These are phyloP conservation scores for Leishmania amazonensis DNA, from an alignment of 208 protist species.

Conservation along the genomic window DNA sequence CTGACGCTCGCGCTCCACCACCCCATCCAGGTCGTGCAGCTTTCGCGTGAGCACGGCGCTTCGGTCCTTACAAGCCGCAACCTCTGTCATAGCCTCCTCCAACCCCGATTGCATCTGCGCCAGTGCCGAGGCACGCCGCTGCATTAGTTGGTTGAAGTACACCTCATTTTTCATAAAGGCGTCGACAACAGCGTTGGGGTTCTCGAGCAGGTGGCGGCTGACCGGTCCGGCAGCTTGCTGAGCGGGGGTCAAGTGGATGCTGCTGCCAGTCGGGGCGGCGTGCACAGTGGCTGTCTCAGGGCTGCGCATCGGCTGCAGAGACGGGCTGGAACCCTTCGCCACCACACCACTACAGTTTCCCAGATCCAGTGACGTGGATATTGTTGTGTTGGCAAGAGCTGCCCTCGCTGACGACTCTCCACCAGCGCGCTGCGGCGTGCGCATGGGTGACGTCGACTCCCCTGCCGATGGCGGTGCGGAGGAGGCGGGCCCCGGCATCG, in stretches of 20 bases:
- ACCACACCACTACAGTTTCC: conserved; percentile 4
- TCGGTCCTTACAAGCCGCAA: conserved; percentile 71
- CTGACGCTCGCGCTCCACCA: conserved; percentile 64
- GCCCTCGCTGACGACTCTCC: neutral
- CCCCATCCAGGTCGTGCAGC: conserved; percentile 66
- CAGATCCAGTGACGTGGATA: conserved; percentile 17
- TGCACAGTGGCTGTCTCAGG: neutral
- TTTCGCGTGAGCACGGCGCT: conserved; percentile 57
- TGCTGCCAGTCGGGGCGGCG: neutral
- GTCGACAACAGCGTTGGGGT: conserved; percentile 64
- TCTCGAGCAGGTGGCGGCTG: conserved; percentile 41
- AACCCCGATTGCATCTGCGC: conserved; percentile 56
- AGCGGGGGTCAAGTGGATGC: conserved; percentile 18
- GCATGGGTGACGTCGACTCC: neutral
- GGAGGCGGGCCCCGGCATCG: neutral
- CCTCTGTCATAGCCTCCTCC: conserved; percentile 62
- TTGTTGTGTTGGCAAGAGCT: neutral
- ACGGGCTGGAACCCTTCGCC: conserved; percentile 10
- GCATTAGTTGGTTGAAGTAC: conserved; percentile 83
- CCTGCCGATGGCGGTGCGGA: neutral
- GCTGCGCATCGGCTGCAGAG: conserved; percentile 12
- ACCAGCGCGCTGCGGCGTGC: neutral
- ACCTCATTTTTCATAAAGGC: conserved; percentile 87
- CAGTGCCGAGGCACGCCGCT: conserved; percentile 64
- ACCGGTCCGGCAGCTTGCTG: conserved; percentile 29